These are phyloP conservation scores for Vitis hybrid DNA, from an alignment of 177 flowering plant genomes.

Conservation along the genomic window DNA sequence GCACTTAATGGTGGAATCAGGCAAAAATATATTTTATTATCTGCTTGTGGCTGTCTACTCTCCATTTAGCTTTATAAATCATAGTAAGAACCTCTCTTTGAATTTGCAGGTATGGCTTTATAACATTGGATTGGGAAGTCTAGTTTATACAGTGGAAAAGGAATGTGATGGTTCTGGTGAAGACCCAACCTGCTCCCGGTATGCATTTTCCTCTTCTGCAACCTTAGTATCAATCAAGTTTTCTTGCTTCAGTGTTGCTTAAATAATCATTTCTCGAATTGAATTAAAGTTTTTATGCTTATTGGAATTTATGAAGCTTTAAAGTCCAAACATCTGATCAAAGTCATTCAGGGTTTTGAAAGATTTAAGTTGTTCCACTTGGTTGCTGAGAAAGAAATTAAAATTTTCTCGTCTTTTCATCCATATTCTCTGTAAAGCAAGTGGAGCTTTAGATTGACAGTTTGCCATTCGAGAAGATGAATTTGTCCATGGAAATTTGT, in stretches of 20 bases:
- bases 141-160: conserved; percentile 66
- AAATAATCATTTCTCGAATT: background rate
- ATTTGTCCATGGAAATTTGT: background rate
- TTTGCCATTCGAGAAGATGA: background rate
- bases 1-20: background rate
- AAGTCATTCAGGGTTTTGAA: background rate
- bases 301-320: background rate
- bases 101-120: conserved; percentile 84
- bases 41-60: background rate
- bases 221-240: background rate
- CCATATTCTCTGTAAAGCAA: background rate
- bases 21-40: background rate
- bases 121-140: conserved; percentile 57
- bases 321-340: background rate
- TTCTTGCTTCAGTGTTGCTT: background rate
- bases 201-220: background rate
- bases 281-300: background rate
- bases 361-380: background rate
- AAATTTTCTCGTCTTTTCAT: background rate
- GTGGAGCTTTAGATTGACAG: background rate
- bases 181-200: conserved; percentile 97
- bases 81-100: background rate
- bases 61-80: background rate
- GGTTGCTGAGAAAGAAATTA: background rate
- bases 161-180: conserved; percentile 94